Conservation (phyloP, 176 grass and related monocot genomes). For the Pontederia paniculata region DNA sequence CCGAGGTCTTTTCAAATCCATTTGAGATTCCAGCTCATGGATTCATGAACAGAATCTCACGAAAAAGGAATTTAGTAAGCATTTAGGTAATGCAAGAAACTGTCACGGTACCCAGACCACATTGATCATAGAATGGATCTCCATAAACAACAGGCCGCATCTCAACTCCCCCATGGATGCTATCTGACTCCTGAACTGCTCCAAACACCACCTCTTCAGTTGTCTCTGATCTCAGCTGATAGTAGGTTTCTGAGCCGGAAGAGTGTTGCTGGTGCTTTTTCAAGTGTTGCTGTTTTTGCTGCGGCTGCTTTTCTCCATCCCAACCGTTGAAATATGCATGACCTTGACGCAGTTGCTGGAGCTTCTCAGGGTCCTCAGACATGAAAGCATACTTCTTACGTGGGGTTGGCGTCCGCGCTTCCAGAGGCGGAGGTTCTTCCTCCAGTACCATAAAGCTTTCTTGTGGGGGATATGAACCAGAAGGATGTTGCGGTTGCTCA, state of each 20-base stretch:
- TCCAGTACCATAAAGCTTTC: conserved; percentile 7
- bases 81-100: not conserved
- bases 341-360: not conserved
- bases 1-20: not conserved
- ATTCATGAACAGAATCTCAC: not conserved
- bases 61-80: no score
- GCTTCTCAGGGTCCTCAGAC: conserved; percentile 9
- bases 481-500: not conserved
- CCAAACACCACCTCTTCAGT: not conserved
- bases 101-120: not conserved
- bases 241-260: conserved; percentile 1
- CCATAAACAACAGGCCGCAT: not conserved
- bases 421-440: conserved; percentile 9
- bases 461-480: not conserved
- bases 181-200: conserved; percentile 8
- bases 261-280: conserved; percentile 1
- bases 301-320: not conserved
- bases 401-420: not conserved
- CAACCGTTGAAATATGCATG: conserved; percentile 10
- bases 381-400: conserved; percentile 15
- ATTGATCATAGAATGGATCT: conserved; percentile 8
- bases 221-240: not conserved
- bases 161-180: not conserved
- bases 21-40: not conserved
- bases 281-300: not conserved